Evolutionary conservation across 108 stramenopile genomes (phyloP).

Genomic region (Hondaea fermentalgiana): DNA sequence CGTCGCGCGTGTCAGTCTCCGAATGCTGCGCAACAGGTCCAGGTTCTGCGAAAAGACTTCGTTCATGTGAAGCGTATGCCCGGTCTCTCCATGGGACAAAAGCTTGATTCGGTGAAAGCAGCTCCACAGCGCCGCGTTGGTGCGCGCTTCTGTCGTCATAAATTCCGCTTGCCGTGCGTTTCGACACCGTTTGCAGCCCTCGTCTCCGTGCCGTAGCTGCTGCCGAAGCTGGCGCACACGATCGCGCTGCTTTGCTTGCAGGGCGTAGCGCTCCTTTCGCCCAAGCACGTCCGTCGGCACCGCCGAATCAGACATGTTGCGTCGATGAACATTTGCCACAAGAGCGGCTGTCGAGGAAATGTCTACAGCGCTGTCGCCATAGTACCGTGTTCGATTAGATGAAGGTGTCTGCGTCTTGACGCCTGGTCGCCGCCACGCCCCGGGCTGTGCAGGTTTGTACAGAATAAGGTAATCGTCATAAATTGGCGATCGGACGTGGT

Average conservation of each 20-base stretch:
- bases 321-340: background rate
- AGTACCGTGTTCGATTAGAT: background rate
- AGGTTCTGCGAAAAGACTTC: background rate
- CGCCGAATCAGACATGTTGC: constrained; percentile 1
- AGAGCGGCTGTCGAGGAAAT: background rate
- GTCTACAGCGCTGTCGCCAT: background rate
- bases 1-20: background rate
- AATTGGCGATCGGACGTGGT: background rate
- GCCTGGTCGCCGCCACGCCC: background rate
- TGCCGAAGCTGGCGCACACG: background rate
- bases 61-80: background rate
- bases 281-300: background rate
- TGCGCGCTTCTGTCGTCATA: background rate
- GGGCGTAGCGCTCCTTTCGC: background rate
- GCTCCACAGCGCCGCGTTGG: constrained; percentile 1
- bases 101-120: constrained; percentile 3
- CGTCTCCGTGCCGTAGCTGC: background rate
- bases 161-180: background rate
- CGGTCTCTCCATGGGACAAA: background rate
- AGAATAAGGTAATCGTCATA: background rate
- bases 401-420: background rate
- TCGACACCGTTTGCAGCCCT: constrained; percentile 13
- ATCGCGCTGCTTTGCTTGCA: background rate
- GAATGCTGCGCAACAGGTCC: background rate
- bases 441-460: background rate